Evolutionary conservation across 108 stramenopile species (phyloP).

Genomic region (Seminavis robusta): DNA sequence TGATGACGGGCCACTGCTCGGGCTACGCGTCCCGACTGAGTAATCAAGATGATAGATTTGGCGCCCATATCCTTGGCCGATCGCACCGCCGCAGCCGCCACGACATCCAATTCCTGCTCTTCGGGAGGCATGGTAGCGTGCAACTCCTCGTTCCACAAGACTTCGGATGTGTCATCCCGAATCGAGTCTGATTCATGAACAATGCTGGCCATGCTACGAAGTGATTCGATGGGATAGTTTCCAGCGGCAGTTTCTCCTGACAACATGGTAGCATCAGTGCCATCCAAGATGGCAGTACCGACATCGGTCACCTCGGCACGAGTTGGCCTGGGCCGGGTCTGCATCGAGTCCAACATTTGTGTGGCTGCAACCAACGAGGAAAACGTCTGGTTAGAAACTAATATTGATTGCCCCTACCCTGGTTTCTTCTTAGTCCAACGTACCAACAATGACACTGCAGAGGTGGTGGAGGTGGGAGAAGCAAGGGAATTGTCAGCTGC

Average conservation of each 20-base stretch:
- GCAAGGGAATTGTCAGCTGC: too few species aligned
- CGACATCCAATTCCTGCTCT: constrained; percentile 62
- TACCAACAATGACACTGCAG: too few species aligned
- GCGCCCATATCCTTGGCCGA: constrained; percentile 54
- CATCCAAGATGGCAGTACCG: constrained; percentile 67
- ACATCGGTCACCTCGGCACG: constrained; percentile 93
- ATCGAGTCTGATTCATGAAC: constrained; percentile 58
- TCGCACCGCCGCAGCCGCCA: constrained; percentile 50
- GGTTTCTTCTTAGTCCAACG: too few species aligned
- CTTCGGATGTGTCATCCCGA: constrained; percentile 14
- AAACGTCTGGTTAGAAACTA: too few species aligned
- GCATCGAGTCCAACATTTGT: constrained; percentile 92
- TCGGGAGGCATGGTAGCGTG: constrained; percentile 24
- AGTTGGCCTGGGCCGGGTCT: constrained; percentile 84
- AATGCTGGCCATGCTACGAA: constrained; percentile 59
- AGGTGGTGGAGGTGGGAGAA: too few species aligned
- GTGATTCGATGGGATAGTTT: constrained; percentile 54
- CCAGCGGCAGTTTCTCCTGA: constrained; percentile 72
- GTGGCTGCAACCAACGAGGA: constrained; percentile 88
- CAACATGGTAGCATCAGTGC: constrained; percentile 75
- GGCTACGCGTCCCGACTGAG: constrained; percentile 38
- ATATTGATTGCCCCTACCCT: too few species aligned
- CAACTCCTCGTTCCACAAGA: constrained; percentile 31
- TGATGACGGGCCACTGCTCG: constrained; percentile 55
- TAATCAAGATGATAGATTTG: constrained; percentile 54